Conservation (phyloP, 768 basidiomycete species). For the Holtermanniella nyarrowii region DNA sequence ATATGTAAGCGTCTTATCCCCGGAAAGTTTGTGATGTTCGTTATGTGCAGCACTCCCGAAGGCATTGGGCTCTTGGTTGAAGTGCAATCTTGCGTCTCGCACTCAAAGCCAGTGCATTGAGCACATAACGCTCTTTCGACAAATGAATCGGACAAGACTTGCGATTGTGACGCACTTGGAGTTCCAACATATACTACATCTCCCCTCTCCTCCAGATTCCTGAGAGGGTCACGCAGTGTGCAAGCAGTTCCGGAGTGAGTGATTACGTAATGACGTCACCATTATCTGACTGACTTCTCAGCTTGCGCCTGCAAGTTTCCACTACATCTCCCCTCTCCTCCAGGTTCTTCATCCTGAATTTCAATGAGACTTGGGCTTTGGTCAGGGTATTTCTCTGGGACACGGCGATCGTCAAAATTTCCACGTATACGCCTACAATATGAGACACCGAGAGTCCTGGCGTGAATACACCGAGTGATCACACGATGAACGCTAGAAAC, state of each 20-base stretch:
- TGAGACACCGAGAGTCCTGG: not conserved
- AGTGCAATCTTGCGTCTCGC: not conserved
- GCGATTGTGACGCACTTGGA: conserved; percentile 6
- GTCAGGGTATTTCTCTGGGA: not conserved
- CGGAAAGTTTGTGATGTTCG: too few relatives aligned
- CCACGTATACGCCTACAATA: conserved; percentile 10
- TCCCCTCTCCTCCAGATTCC: too few relatives aligned
- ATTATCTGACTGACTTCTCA: too few relatives aligned
- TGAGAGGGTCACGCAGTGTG: not conserved
- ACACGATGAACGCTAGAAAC: not conserved
- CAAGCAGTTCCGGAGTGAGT: too few relatives aligned
- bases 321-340: too few relatives aligned
- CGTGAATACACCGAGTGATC: conserved; percentile 6
- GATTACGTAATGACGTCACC: too few relatives aligned
- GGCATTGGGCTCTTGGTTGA: too few relatives aligned
- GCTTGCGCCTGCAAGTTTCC: too few relatives aligned
- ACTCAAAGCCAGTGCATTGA: not conserved
- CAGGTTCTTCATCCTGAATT: conserved; percentile 6
- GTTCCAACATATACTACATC: conserved; percentile 4
- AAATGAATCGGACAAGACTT: conserved; percentile 1
- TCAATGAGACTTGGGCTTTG: conserved; percentile 2
- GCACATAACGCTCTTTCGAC: conserved; percentile 2
- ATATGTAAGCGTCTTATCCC: too few relatives aligned
- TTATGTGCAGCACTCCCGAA: too few relatives aligned
- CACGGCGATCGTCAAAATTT: conserved; percentile 6